Conservation (phyloP, 441 rosid species). For the Adansonia rubrostipa region DNA sequence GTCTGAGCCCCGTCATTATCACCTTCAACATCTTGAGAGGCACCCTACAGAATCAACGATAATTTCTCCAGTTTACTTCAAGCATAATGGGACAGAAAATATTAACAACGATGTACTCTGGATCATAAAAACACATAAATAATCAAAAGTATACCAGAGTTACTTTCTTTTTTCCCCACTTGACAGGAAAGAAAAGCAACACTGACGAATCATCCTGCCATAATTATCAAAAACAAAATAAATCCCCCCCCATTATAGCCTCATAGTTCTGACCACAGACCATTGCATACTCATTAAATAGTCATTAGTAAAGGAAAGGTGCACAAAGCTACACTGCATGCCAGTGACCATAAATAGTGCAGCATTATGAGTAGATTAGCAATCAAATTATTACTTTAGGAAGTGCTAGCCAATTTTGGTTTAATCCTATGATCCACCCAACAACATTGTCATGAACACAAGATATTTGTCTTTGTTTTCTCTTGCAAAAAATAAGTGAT, state of each 20-base stretch:
- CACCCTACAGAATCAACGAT: slow-evolving; percentile 43
- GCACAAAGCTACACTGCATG: background rate
- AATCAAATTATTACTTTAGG: background rate
- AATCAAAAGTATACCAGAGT: background rate
- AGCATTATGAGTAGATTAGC: background rate
- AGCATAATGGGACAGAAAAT: background rate
- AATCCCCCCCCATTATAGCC: background rate
- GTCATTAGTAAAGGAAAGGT: background rate
- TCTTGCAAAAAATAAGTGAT: background rate
- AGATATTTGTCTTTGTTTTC: background rate
- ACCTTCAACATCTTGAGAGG: slow-evolving; percentile 34
- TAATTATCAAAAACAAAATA: background rate
- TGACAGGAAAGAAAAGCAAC: background rate
- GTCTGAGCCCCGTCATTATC: slow-evolving; percentile 35
- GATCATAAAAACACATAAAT: background rate
- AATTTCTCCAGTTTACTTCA: slow-evolving; percentile 16
- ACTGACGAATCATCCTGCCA: background rate
- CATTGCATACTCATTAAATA: background rate
- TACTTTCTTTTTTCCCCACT: background rate
- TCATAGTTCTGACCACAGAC: background rate
- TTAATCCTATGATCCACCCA: background rate
- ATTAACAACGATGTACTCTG: background rate
- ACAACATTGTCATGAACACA: background rate
- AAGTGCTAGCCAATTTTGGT: background rate
- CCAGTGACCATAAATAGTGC: background rate